These are phyloP conservation scores for Rhododendron mucronatum DNA, from an alignment of 148 eudicot species.

Conservation along the genomic window DNA sequence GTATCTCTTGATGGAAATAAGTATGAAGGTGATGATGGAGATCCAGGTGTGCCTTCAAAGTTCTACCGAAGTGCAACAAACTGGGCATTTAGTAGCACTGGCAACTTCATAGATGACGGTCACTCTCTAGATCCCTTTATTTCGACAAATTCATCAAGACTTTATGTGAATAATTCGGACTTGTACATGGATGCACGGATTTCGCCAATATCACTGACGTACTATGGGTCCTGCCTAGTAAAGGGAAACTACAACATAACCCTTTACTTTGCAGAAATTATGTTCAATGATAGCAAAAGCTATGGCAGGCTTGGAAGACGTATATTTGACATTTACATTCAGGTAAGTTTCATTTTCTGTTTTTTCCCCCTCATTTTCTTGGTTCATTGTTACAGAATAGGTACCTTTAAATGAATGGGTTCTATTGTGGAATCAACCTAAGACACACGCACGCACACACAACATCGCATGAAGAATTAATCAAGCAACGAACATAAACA, in stretches of 20 bases:
- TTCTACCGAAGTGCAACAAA: neutral
- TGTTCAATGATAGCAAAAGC: neutral
- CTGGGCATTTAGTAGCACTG: slow-evolving; percentile 35
- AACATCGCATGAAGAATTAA: too few relatives aligned
- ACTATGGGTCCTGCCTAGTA: slow-evolving; percentile 27
- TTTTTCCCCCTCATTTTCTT: too few relatives aligned
- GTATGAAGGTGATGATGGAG: too few relatives aligned
- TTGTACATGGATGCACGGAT: slow-evolving; percentile 28
- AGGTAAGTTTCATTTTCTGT: too few relatives aligned
- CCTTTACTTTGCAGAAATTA: slow-evolving; percentile 35
- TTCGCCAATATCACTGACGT: slow-evolving; percentile 2
- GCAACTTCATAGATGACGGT: slow-evolving; percentile 23
- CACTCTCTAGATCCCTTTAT: neutral
- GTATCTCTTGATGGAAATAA: too few relatives aligned
- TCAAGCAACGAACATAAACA: too few relatives aligned
- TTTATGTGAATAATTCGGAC: neutral
- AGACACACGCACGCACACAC: too few relatives aligned
- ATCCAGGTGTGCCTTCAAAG: too few relatives aligned
- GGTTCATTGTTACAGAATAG: too few relatives aligned
- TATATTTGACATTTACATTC: too few relatives aligned
- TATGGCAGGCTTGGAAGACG: too few relatives aligned
- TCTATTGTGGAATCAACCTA: too few relatives aligned
- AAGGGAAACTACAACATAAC: slow-evolving; percentile 29
- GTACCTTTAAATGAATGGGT: neutral
- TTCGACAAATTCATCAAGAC: neutral